A percentile compares a stretch with the other conserved stretches of the same genome.
phyloP scores from a whole-genome alignment of 108 stramenopile species.

The Cyclotella cryptica region DNA sequence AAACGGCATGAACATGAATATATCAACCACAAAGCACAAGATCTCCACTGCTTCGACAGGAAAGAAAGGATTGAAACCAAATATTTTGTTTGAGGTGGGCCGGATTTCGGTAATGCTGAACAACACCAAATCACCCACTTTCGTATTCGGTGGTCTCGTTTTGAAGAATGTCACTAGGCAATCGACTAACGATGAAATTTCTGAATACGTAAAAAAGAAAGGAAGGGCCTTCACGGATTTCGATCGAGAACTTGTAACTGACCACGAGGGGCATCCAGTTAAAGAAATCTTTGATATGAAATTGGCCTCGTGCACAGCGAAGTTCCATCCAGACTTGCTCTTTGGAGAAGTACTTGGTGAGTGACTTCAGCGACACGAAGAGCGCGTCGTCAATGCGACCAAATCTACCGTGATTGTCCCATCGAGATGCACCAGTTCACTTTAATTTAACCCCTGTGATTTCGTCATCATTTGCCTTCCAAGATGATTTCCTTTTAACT shows the following conservation, averaged over 20 bases:
- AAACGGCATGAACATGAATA: constrained; percentile 34
- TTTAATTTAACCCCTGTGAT: background rate
- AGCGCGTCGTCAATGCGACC: background rate
- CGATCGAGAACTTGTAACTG: constrained; percentile 29
- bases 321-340: constrained; percentile 45
- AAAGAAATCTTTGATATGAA: constrained; percentile 55
- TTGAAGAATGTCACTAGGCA: constrained; percentile 36
- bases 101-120: constrained; percentile 34
- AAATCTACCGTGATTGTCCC: too few relatives aligned
- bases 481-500: constrained; percentile 42
- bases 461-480: background rate
- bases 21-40: constrained; percentile 34
- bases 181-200: constrained; percentile 38
- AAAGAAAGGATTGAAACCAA: constrained; percentile 37
- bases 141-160: constrained; percentile 25
- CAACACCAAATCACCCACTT: constrained; percentile 36
- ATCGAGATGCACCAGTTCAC: too few relatives aligned
- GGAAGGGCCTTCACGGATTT: background rate
- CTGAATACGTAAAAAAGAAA: constrained; percentile 31
- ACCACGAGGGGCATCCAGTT: constrained; percentile 46
- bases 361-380: background rate
- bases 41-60: background rate
- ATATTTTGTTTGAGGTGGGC: constrained; percentile 27
- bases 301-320: constrained; percentile 25
- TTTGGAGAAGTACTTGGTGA: constrained; percentile 50